These are phyloP conservation scores for Didymella lethalis DNA, from an alignment of 2,329 filamentous ascomycete genomes.

Conservation along the genomic window DNA sequence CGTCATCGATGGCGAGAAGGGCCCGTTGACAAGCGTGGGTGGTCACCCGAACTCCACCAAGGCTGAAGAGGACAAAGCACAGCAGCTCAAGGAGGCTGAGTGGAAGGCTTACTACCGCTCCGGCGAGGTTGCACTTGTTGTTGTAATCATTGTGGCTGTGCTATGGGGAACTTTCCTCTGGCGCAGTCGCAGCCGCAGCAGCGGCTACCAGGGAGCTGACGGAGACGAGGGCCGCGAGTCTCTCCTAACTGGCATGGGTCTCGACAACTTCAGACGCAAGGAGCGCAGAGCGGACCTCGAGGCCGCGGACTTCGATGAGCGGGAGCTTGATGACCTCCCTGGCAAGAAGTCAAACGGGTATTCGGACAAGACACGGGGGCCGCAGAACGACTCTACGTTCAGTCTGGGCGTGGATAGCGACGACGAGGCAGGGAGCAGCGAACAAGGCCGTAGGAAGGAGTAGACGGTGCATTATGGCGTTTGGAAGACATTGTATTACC, in stretches of 20 bases:
- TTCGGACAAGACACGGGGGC: slow-evolving; percentile 42
- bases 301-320: slow-evolving; percentile 68
- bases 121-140: slow-evolving; percentile 82
- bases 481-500: slow-evolving; percentile 8
- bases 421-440: slow-evolving; percentile 46
- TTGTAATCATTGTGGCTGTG: slow-evolving; percentile 76
- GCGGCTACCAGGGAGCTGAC: slow-evolving; percentile 56
- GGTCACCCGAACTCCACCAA: slow-evolving; percentile 73
- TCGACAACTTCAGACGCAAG: slow-evolving; percentile 58
- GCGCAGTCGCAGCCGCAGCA: slow-evolving; percentile 56
- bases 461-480: slow-evolving; percentile 20
- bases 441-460: slow-evolving; percentile 44
- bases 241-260: slow-evolving; percentile 54
- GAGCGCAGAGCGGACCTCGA: slow-evolving; percentile 61
- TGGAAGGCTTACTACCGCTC: slow-evolving; percentile 90
- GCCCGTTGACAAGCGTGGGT: slow-evolving; percentile 78
- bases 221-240: slow-evolving; percentile 56
- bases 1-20: slow-evolving; percentile 84
- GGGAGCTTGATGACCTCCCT: slow-evolving; percentile 65
- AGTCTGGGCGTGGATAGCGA: slow-evolving; percentile 58
- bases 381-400: slow-evolving; percentile 54
- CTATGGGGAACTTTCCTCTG: slow-evolving; percentile 77
- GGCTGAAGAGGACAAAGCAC: slow-evolving; percentile 71
- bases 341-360: slow-evolving; percentile 39
- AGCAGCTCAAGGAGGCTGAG: slow-evolving; percentile 81